These are phyloP conservation scores for Kuraishia ogatae DNA, from an alignment of 805 yeast genomes.

Conservation along the genomic window DNA sequence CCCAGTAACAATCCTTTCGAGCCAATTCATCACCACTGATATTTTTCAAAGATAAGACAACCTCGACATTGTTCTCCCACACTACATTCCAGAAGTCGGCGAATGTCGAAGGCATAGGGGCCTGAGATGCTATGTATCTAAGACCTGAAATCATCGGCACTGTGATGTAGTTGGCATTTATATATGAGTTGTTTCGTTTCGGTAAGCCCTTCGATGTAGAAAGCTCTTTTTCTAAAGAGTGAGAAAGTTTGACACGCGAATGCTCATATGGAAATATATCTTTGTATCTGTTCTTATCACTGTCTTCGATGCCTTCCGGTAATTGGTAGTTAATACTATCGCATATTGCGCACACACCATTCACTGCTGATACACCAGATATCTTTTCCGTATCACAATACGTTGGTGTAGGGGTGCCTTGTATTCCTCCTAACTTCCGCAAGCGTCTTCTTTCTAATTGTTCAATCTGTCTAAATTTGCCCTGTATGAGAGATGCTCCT, in stretches of 20 bases:
- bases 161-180: slow-evolving; percentile 75
- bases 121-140: slow-evolving; percentile 81
- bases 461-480: slow-evolving; percentile 29
- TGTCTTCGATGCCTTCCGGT: slow-evolving; percentile 63
- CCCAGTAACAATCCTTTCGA: slow-evolving; percentile 84
- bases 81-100: slow-evolving; percentile 83
- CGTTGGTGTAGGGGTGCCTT: not conserved
- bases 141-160: slow-evolving; percentile 23
- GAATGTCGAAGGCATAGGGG: slow-evolving; percentile 67
- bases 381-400: not conserved
- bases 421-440: not conserved
- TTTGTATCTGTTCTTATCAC: slow-evolving; percentile 76
- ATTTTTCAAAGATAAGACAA: slow-evolving; percentile 69
- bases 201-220: not conserved
- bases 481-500: slow-evolving; percentile 18
- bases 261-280: slow-evolving; percentile 86
- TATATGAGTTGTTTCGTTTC: slow-evolving; percentile 42
- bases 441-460: slow-evolving; percentile 3
- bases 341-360: not conserved
- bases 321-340: not conserved
- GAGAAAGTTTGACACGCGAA: slow-evolving; percentile 50
- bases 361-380: not conserved
- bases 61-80: slow-evolving; percentile 48
- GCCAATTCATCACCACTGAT: slow-evolving; percentile 68
- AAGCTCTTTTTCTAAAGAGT: not conserved